phyloP scores from a whole-genome alignment of 768 basidiomycete species.

The Amylocystis lapponica region DNA sequence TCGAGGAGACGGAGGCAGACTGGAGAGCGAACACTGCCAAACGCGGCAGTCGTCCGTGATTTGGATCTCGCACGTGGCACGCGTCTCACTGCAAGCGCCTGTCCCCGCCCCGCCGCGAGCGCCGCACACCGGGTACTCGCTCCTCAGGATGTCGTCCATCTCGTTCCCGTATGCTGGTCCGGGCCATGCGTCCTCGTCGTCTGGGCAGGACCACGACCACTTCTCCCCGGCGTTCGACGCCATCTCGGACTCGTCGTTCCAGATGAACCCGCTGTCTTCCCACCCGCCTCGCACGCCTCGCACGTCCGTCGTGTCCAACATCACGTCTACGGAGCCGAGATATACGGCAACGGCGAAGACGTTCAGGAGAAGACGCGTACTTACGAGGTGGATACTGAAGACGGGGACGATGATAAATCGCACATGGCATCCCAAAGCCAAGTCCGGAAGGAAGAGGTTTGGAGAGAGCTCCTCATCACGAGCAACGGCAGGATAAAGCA shows the following conservation, averaged over 20 bases:
- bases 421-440: constrained; percentile 36
- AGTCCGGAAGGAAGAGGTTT: constrained; percentile 62
- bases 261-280: constrained; percentile 75
- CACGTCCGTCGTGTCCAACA: constrained; percentile 37
- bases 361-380: constrained; percentile 18
- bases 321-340: constrained; percentile 33
- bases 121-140: neutral
- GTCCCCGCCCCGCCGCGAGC: constrained; percentile 3
- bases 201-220: constrained; percentile 36
- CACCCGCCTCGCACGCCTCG: constrained; percentile 78
- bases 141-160: constrained; percentile 73
- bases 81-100: constrained; percentile 3
- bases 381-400: constrained; percentile 23
- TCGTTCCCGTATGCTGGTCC: constrained; percentile 48
- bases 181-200: constrained; percentile 35
- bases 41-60: constrained; percentile 6
- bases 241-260: constrained; percentile 46
- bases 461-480: constrained; percentile 74
- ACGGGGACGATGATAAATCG: constrained; percentile 27
- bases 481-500: constrained; percentile 80
- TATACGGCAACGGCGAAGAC: constrained; percentile 42
- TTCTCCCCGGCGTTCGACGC: constrained; percentile 57
- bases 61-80: constrained; percentile 7
- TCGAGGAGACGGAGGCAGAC: neutral
- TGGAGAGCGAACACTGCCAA: neutral